These are phyloP conservation scores for Basidioascus undulatus DNA, from an alignment of 768 basidiomycete species.

Conservation along the genomic window DNA sequence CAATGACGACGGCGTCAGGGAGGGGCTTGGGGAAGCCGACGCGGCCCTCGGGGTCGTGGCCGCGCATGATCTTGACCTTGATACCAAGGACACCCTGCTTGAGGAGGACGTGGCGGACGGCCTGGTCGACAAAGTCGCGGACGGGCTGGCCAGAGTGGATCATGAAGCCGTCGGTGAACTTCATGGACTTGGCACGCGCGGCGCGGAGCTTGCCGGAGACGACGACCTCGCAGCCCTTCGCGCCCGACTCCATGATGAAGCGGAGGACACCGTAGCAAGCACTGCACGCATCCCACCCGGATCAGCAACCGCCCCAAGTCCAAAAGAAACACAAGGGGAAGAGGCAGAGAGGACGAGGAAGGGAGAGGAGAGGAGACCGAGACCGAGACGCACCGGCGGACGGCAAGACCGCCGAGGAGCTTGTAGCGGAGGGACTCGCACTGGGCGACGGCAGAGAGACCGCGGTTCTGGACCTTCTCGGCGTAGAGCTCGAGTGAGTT, in stretches of 20 bases:
- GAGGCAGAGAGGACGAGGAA: background rate
- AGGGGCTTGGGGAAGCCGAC: slow-evolving; percentile 77
- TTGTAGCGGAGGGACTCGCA: slow-evolving; percentile 98
- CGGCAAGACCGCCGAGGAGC: slow-evolving; percentile 95
- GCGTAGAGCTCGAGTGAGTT: slow-evolving; percentile 97
- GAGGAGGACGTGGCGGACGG: slow-evolving; percentile 90
- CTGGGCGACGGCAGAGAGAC: slow-evolving; percentile 92
- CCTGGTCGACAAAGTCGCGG: slow-evolving; percentile 86
- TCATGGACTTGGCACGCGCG: slow-evolving; percentile 99
- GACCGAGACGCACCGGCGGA: slow-evolving; percentile 50
- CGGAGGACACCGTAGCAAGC: slow-evolving; percentile 99
- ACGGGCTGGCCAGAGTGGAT: slow-evolving; percentile 79
- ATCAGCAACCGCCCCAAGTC: too few species aligned
- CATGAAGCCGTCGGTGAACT: slow-evolving; percentile 96
- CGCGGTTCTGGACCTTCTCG: slow-evolving; percentile 90
- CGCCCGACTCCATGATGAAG: slow-evolving; percentile 99
- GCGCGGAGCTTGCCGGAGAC: slow-evolving; percentile 99
- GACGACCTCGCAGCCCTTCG: slow-evolving; percentile 98
- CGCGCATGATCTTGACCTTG: slow-evolving; percentile 99
- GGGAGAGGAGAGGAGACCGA: background rate
- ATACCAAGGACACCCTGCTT: slow-evolving; percentile 98
- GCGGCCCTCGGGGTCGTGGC: slow-evolving; percentile 73
- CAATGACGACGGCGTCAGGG: slow-evolving; percentile 79
- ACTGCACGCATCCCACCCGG: too few species aligned
- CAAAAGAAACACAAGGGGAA: background rate